Evolutionary conservation across 2,329 filamentous ascomycete species (phyloP).

Genomic region (Microcera coccophila): DNA sequence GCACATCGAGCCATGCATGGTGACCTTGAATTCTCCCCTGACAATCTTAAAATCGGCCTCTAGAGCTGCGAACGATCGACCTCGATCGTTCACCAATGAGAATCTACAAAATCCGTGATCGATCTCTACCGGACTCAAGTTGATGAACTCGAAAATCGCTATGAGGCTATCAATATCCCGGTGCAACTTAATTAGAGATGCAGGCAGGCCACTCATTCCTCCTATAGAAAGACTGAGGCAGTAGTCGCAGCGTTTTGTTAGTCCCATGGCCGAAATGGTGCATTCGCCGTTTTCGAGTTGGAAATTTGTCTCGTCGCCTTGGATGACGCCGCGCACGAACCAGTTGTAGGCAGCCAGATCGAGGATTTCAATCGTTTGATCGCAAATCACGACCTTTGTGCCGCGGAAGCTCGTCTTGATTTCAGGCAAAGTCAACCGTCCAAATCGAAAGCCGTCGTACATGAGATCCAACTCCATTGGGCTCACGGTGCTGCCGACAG

Average conservation of each 20-base stretch:
- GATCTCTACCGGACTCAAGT: conserved; percentile 31
- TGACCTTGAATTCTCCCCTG: conserved; percentile 27
- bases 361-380: conserved; percentile 28
- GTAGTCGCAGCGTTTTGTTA: conserved; percentile 23
- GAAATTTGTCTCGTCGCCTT: conserved; percentile 26
- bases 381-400: conserved; percentile 22
- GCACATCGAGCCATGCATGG: conserved; percentile 21
- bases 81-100: conserved; percentile 26
- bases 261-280: conserved; percentile 23
- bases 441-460: conserved; percentile 29
- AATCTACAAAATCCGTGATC: conserved; percentile 30
- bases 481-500: conserved; percentile 29
- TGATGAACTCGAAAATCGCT: conserved; percentile 24
- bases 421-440: conserved; percentile 29
- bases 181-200: conserved; percentile 20
- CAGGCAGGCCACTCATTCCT: conserved; percentile 25
- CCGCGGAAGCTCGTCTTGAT: conserved; percentile 27
- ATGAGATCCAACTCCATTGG: conserved; percentile 28
- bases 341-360: conserved; percentile 27
- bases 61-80: conserved; percentile 26
- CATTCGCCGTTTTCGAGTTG: conserved; percentile 29
- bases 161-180: conserved; percentile 15
- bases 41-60: conserved; percentile 29
- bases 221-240: conserved; percentile 27
- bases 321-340: conserved; percentile 31